Percentiles rank a stretch among this genome's conserved stretches.
phyloP scores from a whole-genome alignment of 2,329 filamentous ascomycete genomes.

The Chaetomium strumarium region DNA sequence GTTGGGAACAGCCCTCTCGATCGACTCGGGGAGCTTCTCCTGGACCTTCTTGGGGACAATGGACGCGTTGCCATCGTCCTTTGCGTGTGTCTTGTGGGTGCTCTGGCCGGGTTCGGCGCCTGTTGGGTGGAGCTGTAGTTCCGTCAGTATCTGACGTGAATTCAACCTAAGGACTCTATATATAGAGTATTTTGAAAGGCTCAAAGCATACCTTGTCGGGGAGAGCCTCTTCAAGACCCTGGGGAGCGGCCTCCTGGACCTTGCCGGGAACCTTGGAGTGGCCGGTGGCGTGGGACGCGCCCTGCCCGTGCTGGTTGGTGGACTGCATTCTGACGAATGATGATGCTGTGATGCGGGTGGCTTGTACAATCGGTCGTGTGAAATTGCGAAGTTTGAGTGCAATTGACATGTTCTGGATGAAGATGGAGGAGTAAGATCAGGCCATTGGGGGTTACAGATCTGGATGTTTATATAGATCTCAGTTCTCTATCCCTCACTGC shows the following conservation, averaged over 20 bases:
- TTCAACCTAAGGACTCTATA: too few species aligned
- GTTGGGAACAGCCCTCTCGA: conserved; percentile 9
- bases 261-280: conserved; percentile 7
- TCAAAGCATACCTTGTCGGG: conserved; percentile 1
- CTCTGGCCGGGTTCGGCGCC: conserved; percentile 9
- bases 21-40: conserved; percentile 9
- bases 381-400: neutral
- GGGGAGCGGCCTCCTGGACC: conserved; percentile 5
- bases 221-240: conserved; percentile 2
- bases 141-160: neutral
- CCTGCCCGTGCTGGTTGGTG: neutral
- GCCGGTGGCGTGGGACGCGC: conserved; percentile 5
- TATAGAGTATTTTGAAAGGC: too few species aligned
- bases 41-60: conserved; percentile 12
- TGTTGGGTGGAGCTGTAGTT: neutral
- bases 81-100: conserved; percentile 7
- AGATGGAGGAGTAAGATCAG: neutral
- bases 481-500: neutral
- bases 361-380: neutral
- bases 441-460: neutral
- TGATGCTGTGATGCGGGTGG: neutral
- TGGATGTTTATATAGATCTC: neutral
- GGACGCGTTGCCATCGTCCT: conserved; percentile 3
- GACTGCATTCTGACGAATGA: neutral
- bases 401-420: neutral